These are phyloP conservation scores for Zychaea mexicana DNA, from an alignment of 371 early-diverging fungal species.

Conservation along the genomic window DNA sequence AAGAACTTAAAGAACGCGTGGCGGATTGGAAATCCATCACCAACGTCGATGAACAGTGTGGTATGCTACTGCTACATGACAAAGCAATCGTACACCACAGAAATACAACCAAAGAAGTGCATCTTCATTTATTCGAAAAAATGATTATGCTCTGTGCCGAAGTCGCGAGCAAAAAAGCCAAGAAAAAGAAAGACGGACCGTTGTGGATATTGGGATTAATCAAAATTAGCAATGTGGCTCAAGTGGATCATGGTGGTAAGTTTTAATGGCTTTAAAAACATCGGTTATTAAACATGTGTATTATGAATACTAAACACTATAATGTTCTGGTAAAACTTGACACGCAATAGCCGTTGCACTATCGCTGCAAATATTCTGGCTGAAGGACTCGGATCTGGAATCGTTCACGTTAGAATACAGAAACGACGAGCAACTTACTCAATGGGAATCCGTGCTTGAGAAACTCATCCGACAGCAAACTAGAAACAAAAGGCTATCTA, in stretches of 20 bases:
- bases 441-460: conserved; percentile 79
- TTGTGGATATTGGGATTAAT: conserved; percentile 43
- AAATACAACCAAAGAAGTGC: conserved; percentile 76
- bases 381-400: conserved; percentile 59
- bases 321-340: background rate
- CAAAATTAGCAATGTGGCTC: conserved; percentile 76
- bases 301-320: background rate
- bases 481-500: background rate
- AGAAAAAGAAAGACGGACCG: conserved; percentile 41
- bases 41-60: conserved; percentile 61
- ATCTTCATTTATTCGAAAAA: conserved; percentile 85
- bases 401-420: conserved; percentile 85
- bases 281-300: background rate
- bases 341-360: background rate
- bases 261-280: conserved; percentile 1
- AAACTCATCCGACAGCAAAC: conserved; percentile 38
- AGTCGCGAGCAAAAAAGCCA: conserved; percentile 38
- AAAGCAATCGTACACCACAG: conserved; percentile 72
- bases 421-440: conserved; percentile 85
- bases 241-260: conserved; percentile 66
- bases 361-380: conserved; percentile 31
- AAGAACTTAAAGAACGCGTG: conserved; percentile 80
- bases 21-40: conserved; percentile 26
- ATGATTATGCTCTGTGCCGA: conserved; percentile 80
- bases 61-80: conserved; percentile 82